Base-by-base conservation (phyloP, 2,329 filamentous ascomycete genomes). In the Alternaria atra region DNA sequence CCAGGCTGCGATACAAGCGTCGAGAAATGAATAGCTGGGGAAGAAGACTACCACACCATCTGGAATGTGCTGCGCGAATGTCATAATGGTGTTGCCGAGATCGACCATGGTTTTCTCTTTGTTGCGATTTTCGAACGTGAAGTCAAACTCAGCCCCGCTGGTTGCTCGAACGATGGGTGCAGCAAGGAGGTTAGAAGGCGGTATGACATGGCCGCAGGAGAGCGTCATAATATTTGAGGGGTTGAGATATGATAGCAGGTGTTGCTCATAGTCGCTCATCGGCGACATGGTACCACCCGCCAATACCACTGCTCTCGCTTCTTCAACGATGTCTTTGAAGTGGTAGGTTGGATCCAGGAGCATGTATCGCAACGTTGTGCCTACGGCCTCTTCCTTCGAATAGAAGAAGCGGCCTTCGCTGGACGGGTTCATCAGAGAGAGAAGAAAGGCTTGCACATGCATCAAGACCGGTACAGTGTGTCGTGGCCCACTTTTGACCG, bases 281-380 rank as follows among this genome's bases (percentile, higher is more conserved):
- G 95, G 95, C 2, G 95, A 97, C 95, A 99, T 98, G 27, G 95
- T 99, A 23, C 95, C 95, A 59, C 95, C 95, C 0, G 94, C 95
- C 4, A 99, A 83, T 42, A 99, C 90, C 4, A 99, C 91, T 2
- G 94, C 92, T 59, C 93, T 86, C 0, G 95, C 93, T 63, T 91
- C 89, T 30, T 92, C 89, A 2, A 94, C 92, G 52, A 98, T 91
- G 10, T 94, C 91, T 7, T 90, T 90, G 78, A 99, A 98, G 67
- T 96, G 92, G 70, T 94, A 89, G 0, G 94, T 94, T 0, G 95
- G 94, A 32, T 97, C 95, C 0, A 99, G 86, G 5, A 99, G 86
- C 69, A 97, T 87, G 75, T 97, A 99, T 43, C 89, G 93, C 12
- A 98, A 81, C 23, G 85, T 83, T 17, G 92, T 83, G 42, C 87